Base-by-base conservation (phyloP, 805 yeast species). In the Blastobotrys robertii region DNA sequence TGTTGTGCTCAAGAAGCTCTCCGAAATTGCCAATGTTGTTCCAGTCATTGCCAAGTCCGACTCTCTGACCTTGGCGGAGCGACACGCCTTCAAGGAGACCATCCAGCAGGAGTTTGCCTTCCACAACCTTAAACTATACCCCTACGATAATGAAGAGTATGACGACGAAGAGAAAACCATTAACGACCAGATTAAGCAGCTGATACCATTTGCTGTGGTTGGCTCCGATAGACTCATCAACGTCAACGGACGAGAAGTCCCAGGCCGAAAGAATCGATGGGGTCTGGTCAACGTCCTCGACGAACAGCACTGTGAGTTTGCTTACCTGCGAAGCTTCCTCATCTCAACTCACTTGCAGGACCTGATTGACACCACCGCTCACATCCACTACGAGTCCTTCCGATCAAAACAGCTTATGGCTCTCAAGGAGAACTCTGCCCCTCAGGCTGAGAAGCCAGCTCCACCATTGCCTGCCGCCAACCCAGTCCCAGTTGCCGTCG, bases 1-100 rank as follows among this genome's bases (percentile, higher is more conserved):
- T 37, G 78, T 79, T 44, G 90, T 88, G 13, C 73, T 90, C 57
- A 83, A 77, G 61, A 85, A 84, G 65, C 72, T 90, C 48, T 73
- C 87, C 31, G 97, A 90, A 62, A 82, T 87, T 52, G 84, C 92
- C 47, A 90, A 90, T 60, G 96, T 90, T 41, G 84, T 92, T 42
- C 98, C 98, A 37, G 80, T 90, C 37, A 92, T 90, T 64, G 96
- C 96, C 48, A 90, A 92, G 67, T 73, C 94, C 25, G 98, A 90
- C 66, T 73, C 94, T 16, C 71, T 90, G 59, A 92, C 97, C 14
- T 63, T 84, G 45, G 82, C 79, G 41, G 98, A 90, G 69, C 79
- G 95, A 60, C 69, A 78, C 37, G 70, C 72, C 34, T 84, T 86
- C 62, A 88, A 94, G 68, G 78, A 77, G 50, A 66, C 74, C 38